These are phyloP conservation scores for Dendrobium officinale DNA, from an alignment of 106 monocot species.

Conservation along the genomic window DNA sequence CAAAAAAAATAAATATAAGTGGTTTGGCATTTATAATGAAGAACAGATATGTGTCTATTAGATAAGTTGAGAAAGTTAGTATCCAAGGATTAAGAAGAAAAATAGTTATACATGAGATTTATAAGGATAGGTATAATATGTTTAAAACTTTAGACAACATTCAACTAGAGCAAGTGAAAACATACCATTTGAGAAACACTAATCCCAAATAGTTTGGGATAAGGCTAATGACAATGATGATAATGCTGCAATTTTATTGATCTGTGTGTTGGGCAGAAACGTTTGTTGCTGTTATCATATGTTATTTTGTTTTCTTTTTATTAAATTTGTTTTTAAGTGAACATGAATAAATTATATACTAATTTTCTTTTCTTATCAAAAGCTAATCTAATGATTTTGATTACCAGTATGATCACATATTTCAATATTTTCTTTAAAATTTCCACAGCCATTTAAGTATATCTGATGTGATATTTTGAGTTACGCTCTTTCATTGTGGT, in stretches of 20 bases:
- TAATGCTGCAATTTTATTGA: neutral
- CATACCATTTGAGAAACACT: neutral
- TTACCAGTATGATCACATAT: neutral
- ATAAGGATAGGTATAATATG: neutral
- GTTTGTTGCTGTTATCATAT: neutral
- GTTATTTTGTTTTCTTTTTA: neutral
- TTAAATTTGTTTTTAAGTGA: neutral
- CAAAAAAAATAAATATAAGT: neutral
- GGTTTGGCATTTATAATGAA: neutral
- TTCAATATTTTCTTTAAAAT: neutral
- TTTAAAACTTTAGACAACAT: neutral
- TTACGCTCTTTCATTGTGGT: neutral
- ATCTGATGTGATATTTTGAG: slow-evolving; percentile 6
- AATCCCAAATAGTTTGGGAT: neutral
- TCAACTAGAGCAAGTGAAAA: neutral
- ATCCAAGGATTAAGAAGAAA: neutral
- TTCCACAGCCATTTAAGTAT: neutral
- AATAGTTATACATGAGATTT: no score
- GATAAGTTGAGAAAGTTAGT: neutral
- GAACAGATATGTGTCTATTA: neutral
- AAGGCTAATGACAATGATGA: neutral
- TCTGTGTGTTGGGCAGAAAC: neutral
- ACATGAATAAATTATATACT: neutral
- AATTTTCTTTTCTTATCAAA: neutral
- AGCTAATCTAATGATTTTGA: neutral